Base-by-base conservation (phyloP, 2,329 filamentous ascomycete genomes). In the Fusarium nisikadoi region DNA sequence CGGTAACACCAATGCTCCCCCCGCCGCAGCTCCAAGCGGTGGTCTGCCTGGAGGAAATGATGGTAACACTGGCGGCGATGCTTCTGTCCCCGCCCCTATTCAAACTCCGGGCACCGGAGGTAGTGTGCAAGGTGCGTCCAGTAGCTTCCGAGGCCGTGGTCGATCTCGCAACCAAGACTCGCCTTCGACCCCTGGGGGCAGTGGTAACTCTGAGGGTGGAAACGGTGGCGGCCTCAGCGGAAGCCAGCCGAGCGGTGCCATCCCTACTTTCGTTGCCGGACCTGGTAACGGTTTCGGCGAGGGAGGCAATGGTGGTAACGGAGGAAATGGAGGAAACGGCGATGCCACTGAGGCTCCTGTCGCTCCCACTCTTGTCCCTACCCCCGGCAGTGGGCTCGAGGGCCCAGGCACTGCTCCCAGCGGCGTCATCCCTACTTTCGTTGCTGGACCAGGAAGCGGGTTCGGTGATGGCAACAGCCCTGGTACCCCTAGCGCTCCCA, bases 291-390 rank as follows among this genome's bases (percentile, higher is more conserved):
- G 47, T 16, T 50, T 50, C 12, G 47, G 47, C 31, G 47, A 20
- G 31, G 31, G 47, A 25, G 60, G 60, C 19, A 64, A 63, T 33
- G 62, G 62, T 16, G 63, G 36, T 31, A 35, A 25, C 29, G 29
- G 20, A 17, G 50, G 27, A 10, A 53, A 53, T 16, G 56, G 55
- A 23, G 55, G 64, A 67, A 62, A 42, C 19, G 39, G 38, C 35
- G 49, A 17, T 29, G 38, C 35, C 23, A 66, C 64, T 17, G 54
- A 61, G 20, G 63, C 55, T 36, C 39, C 67, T 16, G 61, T 64
- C 14, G 66, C 50, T 31, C 67, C 68, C 31, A 68, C 68, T 29
- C 57, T 72, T 31, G 53, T 71, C 19, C 68, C 58, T 25, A 52
- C 63, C 11, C 68, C 68, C 12, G 68, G 68, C 19, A 71, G 57